These are phyloP conservation scores for Boletus huronensis DNA, from an alignment of 768 basidiomycete genomes.

Conservation along the genomic window DNA sequence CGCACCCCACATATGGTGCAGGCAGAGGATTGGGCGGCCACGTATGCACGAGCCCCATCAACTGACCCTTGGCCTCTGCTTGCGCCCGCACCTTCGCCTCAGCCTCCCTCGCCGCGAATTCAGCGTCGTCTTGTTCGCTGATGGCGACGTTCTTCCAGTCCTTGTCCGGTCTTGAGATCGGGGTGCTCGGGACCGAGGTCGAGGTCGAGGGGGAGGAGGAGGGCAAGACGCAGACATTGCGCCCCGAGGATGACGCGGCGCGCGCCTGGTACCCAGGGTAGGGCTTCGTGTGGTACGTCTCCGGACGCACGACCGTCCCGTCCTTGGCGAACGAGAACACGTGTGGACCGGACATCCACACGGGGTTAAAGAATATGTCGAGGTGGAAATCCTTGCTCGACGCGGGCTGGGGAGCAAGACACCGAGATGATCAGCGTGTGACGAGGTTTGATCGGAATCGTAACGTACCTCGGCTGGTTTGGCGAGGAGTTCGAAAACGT, in stretches of 20 bases:
- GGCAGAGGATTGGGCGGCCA: slow-evolving; percentile 24
- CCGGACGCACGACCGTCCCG: slow-evolving; percentile 14
- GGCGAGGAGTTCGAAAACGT: not conserved
- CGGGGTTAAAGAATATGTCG: slow-evolving; percentile 41
- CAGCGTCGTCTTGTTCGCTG: slow-evolving; percentile 26
- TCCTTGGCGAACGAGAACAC: slow-evolving; percentile 23
- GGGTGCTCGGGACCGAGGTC: not conserved
- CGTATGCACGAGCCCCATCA: slow-evolving; percentile 10
- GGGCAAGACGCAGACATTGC: not conserved
- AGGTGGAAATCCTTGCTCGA: slow-evolving; percentile 44
- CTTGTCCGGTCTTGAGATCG: slow-evolving; percentile 7
- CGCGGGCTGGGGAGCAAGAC: not conserved
- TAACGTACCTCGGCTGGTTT: slow-evolving; percentile 1
- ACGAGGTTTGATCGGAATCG: not conserved
- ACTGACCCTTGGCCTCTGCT: not conserved
- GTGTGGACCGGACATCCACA: slow-evolving; percentile 33
- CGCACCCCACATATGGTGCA: slow-evolving; percentile 6
- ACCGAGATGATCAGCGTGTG: not conserved
- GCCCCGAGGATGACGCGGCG: not conserved
- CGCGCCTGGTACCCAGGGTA: not conserved
- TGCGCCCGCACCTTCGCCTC: not conserved
- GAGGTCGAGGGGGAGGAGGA: too few relatives aligned
- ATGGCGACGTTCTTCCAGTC: slow-evolving; percentile 30
- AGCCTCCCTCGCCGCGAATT: slow-evolving; percentile 6
- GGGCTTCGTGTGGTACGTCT: not conserved